Evolutionary conservation across 2,329 filamentous ascomycete species (phyloP).

Genomic region (Xylaria multiplex): DNA sequence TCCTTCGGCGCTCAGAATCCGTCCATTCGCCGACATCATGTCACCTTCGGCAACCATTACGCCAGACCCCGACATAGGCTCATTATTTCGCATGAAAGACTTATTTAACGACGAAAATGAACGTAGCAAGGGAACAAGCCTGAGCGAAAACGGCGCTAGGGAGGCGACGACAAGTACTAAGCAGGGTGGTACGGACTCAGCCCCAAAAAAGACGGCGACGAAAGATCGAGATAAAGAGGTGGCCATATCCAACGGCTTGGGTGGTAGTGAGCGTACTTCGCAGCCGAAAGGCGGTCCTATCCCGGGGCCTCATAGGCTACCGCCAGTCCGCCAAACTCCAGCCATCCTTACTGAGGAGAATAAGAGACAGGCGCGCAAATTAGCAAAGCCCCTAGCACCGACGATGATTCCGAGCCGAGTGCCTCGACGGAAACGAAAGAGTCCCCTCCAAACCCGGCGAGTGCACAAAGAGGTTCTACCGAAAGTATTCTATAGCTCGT

Average conservation of each 20-base stretch:
- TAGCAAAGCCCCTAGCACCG: slow-evolving; percentile 7
- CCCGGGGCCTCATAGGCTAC: neutral
- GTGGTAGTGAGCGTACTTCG: neutral
- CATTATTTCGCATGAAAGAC: neutral
- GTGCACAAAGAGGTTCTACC: slow-evolving; percentile 12
- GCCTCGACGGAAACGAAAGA: neutral
- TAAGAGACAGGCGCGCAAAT: neutral
- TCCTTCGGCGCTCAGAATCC: neutral
- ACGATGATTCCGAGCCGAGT: slow-evolving; percentile 9
- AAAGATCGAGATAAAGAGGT: neutral
- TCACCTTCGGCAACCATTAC: neutral
- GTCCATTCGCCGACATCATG: slow-evolving; percentile 21
- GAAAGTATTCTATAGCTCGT: slow-evolving; percentile 7
- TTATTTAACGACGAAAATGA: neutral
- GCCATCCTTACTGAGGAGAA: slow-evolving; percentile 1
- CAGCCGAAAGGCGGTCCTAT: neutral
- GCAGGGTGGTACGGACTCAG: neutral
- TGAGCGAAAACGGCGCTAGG: neutral
- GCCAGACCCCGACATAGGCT: neutral
- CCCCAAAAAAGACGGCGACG: neutral
- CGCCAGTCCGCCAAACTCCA: slow-evolving; percentile 8
- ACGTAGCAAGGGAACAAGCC: neutral
- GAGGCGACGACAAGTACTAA: neutral
- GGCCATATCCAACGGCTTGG: neutral
- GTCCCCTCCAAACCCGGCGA: neutral